Percentiles rank a stretch among this genome's conserved stretches.
Conservation (phyloP, 1,284 basidiomycete species). For the Malassezia slooffiae region DNA sequence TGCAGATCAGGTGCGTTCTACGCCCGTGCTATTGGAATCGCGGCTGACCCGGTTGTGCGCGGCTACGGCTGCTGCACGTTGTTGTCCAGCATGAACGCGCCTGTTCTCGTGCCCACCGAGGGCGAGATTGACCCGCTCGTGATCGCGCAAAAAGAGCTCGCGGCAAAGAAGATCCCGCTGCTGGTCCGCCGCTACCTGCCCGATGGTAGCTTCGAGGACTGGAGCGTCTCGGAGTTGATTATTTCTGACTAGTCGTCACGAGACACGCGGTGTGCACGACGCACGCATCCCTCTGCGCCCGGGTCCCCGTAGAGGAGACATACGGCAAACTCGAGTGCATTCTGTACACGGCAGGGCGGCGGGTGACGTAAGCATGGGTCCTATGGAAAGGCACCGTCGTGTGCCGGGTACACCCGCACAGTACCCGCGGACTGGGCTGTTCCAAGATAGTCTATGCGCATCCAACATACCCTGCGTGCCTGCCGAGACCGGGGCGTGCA, state of each 20-base stretch:
- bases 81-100: slow-evolving; percentile 40
- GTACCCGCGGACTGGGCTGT: no score
- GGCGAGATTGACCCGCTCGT: slow-evolving; percentile 44
- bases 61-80: not conserved
- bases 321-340: no score
- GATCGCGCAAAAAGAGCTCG: slow-evolving; percentile 44
- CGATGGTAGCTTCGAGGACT: slow-evolving; percentile 45
- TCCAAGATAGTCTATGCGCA: no score
- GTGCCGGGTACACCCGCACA: no score
- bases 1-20: slow-evolving; percentile 81
- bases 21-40: not conserved
- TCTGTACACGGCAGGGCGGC: no score
- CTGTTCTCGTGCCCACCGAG: slow-evolving; percentile 40
- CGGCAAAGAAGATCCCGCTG: slow-evolving; percentile 43
- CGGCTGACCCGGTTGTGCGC: not conserved
- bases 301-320: no score
- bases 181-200: slow-evolving; percentile 45
- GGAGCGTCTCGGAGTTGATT: slow-evolving; percentile 44
- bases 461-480: no score
- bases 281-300: no score
- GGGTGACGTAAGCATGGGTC: no score
- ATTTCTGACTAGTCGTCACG: slow-evolving; percentile 38
- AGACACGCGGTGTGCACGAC: no score
- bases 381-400: no score
- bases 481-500: no score